Evolutionary conservation across 768 basidiomycete genomes (phyloP), one percentile per base, ranked within the genome.

Genomic region (Mycena metata): DNA sequence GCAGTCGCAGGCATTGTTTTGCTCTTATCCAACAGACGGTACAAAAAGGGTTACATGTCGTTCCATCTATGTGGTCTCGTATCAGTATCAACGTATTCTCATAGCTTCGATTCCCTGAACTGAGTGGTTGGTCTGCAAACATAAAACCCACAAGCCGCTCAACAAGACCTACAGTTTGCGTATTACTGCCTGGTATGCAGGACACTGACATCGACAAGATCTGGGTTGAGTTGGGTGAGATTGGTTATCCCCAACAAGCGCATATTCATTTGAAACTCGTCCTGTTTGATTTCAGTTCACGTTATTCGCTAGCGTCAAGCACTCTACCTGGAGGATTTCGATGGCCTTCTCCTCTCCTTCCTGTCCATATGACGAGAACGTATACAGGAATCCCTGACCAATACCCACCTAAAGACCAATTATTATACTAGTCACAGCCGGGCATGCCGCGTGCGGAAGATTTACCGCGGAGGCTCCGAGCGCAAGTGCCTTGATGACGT

Each of bases 231-330:
- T 39, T 98, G 95, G 52, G 84, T 85, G 50, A 99, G 77, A 0
- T 86, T 91, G 3, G 84, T 88, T 0, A 96, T 95, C 12, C 97
- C 97, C 26, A 99, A 79, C 4, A 98, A 83, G 17, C 96, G 91
- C 88, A 98, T 87, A 79, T 96, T 96, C 97, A 98, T 98, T 83
- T 96, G 95, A 73, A 99, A 95, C 78, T 99, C 97, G 73, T 96
- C 95, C 95, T 98, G 74, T 6, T 67, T 9, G 16, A 41, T 35
- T 21, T 66, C 51, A 60, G 42, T 33, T 17, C 17, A 43, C 6
- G 13, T 3, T 35, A 21, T 6, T 33, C 42, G 33, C 30, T n/a
- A 21, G 19, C 9, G 23, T 11, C 33, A 15, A 49, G 33, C 12
- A 16, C 17, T 86, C 61, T 74, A 92, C 94, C 70, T 86, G 85